Evolutionary conservation across 768 basidiomycete genomes (phyloP).

Genomic region (Collybia nuda): DNA sequence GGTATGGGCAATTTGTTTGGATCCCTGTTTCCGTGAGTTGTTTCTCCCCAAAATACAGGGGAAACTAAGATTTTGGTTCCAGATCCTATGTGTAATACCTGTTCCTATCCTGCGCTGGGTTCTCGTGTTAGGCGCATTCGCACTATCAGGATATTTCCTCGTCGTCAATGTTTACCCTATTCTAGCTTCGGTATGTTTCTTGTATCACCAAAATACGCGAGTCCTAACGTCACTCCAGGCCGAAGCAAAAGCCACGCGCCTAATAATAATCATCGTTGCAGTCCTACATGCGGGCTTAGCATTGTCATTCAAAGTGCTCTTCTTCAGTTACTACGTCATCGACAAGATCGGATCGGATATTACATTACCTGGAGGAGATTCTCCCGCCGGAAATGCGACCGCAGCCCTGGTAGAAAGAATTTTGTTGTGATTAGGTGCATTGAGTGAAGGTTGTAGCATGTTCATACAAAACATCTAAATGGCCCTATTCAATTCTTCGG

Average conservation of each 20-base stretch:
- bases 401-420: constrained; percentile 12
- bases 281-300: constrained; percentile 79
- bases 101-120: constrained; percentile 81
- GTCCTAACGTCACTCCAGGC: constrained; percentile 44
- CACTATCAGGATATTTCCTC: constrained; percentile 87
- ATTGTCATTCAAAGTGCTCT: constrained; percentile 80
- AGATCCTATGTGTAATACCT: constrained; percentile 88
- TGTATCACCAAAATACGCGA: neutral
- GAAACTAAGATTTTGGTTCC: neutral
- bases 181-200: constrained; percentile 67
- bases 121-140: constrained; percentile 70
- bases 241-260: constrained; percentile 82
- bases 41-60: neutral
- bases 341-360: constrained; percentile 42
- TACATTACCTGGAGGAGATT: constrained; percentile 39
- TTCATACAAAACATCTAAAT: neutral
- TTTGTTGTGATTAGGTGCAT: constrained; percentile 1
- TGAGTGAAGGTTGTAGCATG: neutral
- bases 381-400: constrained; percentile 25
- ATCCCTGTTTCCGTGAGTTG: constrained; percentile 77
- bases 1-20: constrained; percentile 84
- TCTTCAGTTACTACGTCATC: constrained; percentile 55
- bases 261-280: constrained; percentile 76
- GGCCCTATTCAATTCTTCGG: neutral
- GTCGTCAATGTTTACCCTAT: constrained; percentile 86